phyloP scores from a whole-genome alignment of 495 filamentous ascomycete species.

The Penicillium turbatum region DNA sequence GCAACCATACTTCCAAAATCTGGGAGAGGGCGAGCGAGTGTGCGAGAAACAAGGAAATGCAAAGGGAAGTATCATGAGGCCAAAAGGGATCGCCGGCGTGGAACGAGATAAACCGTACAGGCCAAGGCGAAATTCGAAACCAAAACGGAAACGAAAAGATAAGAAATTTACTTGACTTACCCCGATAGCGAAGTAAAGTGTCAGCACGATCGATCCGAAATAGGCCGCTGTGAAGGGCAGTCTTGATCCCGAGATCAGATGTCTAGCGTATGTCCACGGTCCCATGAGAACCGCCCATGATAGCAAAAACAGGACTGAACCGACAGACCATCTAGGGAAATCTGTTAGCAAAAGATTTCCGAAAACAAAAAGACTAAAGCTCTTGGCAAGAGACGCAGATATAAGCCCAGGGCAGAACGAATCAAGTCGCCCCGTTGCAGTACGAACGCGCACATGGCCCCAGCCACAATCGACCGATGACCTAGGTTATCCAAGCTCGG shows the following conservation, averaged over 20 bases:
- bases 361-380: slow-evolving; percentile 4
- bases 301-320: slow-evolving; percentile 81
- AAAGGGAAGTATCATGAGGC: background rate
- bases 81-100: background rate
- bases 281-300: slow-evolving; percentile 96
- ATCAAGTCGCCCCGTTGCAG: background rate
- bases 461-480: slow-evolving; percentile 21
- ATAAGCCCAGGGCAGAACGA: slow-evolving; percentile 9
- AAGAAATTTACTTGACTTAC: slow-evolving; percentile 54
- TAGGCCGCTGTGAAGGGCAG: slow-evolving; percentile 95
- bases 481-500: slow-evolving; percentile 12
- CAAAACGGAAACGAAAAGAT: background rate
- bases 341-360: slow-evolving; percentile 22
- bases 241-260: slow-evolving; percentile 78
- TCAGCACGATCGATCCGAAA: slow-evolving; percentile 89
- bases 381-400: slow-evolving; percentile 27
- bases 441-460: slow-evolving; percentile 23
- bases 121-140: slow-evolving; percentile 12
- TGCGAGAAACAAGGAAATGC: background rate
- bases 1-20: slow-evolving; percentile 13
- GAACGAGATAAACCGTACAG: slow-evolving; percentile 1
- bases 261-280: slow-evolving; percentile 71
- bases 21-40: background rate
- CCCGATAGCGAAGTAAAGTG: slow-evolving; percentile 84
- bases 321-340: slow-evolving; percentile 80